These are phyloP conservation scores for Geotrichum reessii DNA, from an alignment of 1,139 yeast species.

Conservation along the genomic window DNA sequence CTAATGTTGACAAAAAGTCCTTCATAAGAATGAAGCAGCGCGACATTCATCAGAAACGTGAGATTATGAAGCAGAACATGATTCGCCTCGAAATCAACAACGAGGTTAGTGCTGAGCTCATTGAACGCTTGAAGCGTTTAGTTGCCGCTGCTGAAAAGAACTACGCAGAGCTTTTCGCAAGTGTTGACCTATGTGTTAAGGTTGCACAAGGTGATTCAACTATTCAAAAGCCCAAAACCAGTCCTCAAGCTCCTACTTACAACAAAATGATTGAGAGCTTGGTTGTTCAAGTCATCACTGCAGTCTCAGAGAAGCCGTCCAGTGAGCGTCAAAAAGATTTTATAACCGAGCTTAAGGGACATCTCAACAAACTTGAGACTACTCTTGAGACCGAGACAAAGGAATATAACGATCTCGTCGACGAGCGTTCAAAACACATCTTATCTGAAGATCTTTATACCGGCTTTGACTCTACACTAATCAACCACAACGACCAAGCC, in stretches of 20 bases:
- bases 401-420: conserved; percentile 60
- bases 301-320: conserved; percentile 54
- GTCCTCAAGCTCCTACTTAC: conserved; percentile 51
- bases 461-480: conserved; percentile 84
- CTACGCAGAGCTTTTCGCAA: conserved; percentile 4
- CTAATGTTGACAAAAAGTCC: conserved; percentile 91
- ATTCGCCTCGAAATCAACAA: conserved; percentile 65
- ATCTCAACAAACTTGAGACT: conserved; percentile 32
- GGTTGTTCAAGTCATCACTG: conserved; percentile 57
- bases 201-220: conserved; percentile 28
- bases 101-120: conserved; percentile 70
- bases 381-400: conserved; percentile 54
- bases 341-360: conserved; percentile 32
- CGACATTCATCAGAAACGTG: conserved; percentile 90
- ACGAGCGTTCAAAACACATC: conserved; percentile 69
- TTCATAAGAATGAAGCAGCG: conserved; percentile 96
- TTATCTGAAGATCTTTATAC: conserved; percentile 88
- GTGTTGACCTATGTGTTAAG: conserved; percentile 12
- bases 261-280: conserved; percentile 91
- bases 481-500: conserved; percentile 50
- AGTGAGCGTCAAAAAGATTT: conserved; percentile 37
- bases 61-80: conserved; percentile 70
- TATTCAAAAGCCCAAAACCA: conserved; percentile 39
- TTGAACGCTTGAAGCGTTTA: conserved; percentile 63
- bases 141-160: conserved; percentile 35